These are phyloP conservation scores for Paratrimastix pyriformis DNA, from an alignment of 78 protist species.

Conservation along the genomic window DNA sequence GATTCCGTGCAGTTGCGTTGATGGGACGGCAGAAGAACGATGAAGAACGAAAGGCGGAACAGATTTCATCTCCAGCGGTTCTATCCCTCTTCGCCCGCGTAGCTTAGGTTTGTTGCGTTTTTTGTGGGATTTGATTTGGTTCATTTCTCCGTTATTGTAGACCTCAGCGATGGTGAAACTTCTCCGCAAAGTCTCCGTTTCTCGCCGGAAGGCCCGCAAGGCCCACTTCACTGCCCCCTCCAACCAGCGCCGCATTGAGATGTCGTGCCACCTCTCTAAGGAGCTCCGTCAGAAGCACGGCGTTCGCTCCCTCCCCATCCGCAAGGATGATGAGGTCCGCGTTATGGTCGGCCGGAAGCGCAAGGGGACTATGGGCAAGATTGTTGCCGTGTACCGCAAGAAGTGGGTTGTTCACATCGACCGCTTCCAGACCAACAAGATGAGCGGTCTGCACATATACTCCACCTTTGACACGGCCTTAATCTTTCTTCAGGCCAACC, in stretches of 20 bases:
- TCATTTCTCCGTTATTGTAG: too few species aligned
- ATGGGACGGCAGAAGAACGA: too few species aligned
- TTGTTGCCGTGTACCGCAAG: constrained; percentile 75
- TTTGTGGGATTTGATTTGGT: too few species aligned
- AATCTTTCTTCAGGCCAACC: neutral
- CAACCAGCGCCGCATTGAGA: constrained; percentile 65
- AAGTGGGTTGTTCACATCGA: constrained; percentile 89
- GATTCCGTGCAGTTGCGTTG: too few species aligned
- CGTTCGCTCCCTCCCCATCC: constrained; percentile 91
- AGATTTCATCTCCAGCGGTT: too few species aligned
- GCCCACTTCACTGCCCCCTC: constrained; percentile 98
- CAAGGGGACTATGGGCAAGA: constrained; percentile 10
- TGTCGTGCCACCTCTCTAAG: constrained; percentile 90
- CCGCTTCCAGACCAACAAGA: constrained; percentile 70
- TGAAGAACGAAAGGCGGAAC: too few species aligned
- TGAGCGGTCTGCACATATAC: constrained; percentile 61
- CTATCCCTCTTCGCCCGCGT: too few species aligned
- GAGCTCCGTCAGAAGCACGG: constrained; percentile 86
- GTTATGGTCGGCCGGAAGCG: constrained; percentile 3
- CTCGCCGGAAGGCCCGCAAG: constrained; percentile 89
- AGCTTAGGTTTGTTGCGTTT: too few species aligned
- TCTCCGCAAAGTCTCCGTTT: constrained; percentile 50
- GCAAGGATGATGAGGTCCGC: constrained; percentile 95
- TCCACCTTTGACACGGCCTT: neutral
- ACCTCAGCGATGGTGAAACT: constrained; percentile 4